Conservation (phyloP, 495 filamentous ascomycete genomes). For the Penicillium paxilli region DNA sequence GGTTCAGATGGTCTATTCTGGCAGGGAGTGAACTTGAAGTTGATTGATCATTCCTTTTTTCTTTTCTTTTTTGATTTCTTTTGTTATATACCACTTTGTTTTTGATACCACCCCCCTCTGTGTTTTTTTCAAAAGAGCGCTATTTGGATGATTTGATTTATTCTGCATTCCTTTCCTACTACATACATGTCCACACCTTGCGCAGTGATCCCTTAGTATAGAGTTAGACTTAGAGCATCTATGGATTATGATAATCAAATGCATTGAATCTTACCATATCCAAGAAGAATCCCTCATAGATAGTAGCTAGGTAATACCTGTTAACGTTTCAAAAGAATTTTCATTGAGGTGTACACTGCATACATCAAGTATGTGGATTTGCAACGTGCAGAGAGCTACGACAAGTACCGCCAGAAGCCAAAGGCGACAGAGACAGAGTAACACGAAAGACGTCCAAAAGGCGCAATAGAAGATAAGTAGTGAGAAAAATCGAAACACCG, state of each 20-base stretch:
- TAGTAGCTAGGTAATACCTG: too few species aligned
- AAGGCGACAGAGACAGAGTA: not conserved
- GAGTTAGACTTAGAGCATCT: too few species aligned
- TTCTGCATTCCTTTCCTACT: too few species aligned
- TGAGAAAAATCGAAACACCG: constrained; percentile 19
- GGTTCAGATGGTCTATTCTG: not conserved
- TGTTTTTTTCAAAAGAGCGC: not conserved
- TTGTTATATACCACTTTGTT: constrained; percentile 1
- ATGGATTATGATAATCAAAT: too few species aligned
- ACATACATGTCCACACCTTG: too few species aligned
- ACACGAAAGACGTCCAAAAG: constrained; percentile 2
- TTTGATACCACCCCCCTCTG: not conserved
- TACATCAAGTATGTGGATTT: constrained; percentile 16
- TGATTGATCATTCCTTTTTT: not conserved
- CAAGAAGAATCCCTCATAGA: too few species aligned
- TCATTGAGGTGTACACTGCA: constrained; percentile 39
- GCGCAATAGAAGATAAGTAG: not conserved
- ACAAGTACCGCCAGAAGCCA: not conserved
- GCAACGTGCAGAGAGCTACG: not conserved
- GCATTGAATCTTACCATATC: too few species aligned
- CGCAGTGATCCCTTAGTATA: too few species aligned
- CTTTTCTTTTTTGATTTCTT: not conserved
- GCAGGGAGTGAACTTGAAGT: not conserved
- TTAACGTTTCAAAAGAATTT: too few species aligned
- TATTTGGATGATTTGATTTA: not conserved